These are phyloP conservation scores for Hericium rajendrae DNA, from an alignment of 768 basidiomycete species.

Conservation along the genomic window DNA sequence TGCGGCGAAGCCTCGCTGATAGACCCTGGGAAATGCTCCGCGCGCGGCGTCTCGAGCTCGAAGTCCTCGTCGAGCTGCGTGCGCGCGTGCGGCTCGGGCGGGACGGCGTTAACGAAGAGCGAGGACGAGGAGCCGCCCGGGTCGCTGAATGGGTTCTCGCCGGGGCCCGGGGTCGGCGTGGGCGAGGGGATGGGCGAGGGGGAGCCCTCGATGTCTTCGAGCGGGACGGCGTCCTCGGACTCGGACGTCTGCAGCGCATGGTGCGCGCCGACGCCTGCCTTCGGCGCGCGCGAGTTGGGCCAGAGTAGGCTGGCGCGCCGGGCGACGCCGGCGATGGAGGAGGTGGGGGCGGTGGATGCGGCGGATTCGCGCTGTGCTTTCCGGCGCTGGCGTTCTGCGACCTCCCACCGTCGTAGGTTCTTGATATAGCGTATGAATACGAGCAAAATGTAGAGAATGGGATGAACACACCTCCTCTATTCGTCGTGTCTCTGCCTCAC, in stretches of 20 bases:
- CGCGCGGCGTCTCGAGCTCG: constrained; percentile 1
- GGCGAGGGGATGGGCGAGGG: constrained; percentile 29
- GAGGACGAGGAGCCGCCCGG: constrained; percentile 39
- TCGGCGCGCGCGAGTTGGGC: constrained; percentile 25
- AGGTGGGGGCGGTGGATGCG: constrained; percentile 22
- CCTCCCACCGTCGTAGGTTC: constrained; percentile 74
- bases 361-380: constrained; percentile 57
- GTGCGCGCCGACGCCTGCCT: constrained; percentile 33
- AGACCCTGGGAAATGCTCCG: constrained; percentile 1
- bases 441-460: background rate
- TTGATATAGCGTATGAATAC: constrained; percentile 20
- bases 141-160: constrained; percentile 40
- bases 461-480: constrained; percentile 54
- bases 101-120: constrained; percentile 32
- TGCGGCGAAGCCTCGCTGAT: constrained; percentile 15
- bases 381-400: constrained; percentile 65
- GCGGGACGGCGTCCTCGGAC: constrained; percentile 42
- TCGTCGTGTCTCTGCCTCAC: constrained; percentile 55
- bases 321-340: constrained; percentile 49
- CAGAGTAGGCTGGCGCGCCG: constrained; percentile 52
- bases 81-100: constrained; percentile 18
- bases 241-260: constrained; percentile 38
- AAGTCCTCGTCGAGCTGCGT: background rate
- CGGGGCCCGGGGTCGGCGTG: constrained; percentile 21
- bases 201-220: constrained; percentile 38